Base-by-base conservation (phyloP, 1,284 basidiomycete genomes). In the Megacollybia platyphylla region DNA sequence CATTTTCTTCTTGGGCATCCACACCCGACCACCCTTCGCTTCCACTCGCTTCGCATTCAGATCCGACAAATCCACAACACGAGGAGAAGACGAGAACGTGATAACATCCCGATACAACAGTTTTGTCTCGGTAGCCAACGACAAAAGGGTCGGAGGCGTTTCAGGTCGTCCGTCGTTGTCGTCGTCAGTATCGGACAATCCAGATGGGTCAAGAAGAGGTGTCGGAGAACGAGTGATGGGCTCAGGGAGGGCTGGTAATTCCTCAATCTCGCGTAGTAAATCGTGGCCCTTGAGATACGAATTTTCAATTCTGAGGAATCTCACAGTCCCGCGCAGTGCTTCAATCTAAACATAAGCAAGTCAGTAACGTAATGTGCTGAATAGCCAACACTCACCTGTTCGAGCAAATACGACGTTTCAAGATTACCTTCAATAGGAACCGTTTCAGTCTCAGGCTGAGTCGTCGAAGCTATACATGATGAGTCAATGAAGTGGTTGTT, bases 301-400 rank as follows among this genome's bases (percentile, higher is more conserved):
- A 59, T 98, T 98, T 60, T 98, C 94, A 30, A 73, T 78, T 13
- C 92, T 79, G 24, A 98, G 67, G 73, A 87, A 94, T 24, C 87
- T 79, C 20, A 98, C 76, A 0, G 90, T 90, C 2, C 83, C 80
- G 36, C 88, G 83, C 13, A 97, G 73, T n/a, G 84, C 84, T 42
- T 94, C 88, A 52, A 97, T 76, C 82, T 94, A 57, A 29, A 41
- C 36, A 26, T 26, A 30, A 24, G 4, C 35, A 36, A n/a, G 18
- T 13, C 39, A 40, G 35, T 39, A 27, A 44, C 50, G 30, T 41
- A 31, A 39, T 34, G 18, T 35, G 39, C 3, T 13, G 7, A n/a
- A 34, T 36, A 30, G 9, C 27, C 7, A 27, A 15, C 8, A 34
- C 63, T 41, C 47, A 85, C 85, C 73, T 91, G 87, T 58, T 92